These are phyloP conservation scores for Aspergillus caelatus DNA, from an alignment of 2,329 filamentous ascomycete genomes.

Conservation along the genomic window DNA sequence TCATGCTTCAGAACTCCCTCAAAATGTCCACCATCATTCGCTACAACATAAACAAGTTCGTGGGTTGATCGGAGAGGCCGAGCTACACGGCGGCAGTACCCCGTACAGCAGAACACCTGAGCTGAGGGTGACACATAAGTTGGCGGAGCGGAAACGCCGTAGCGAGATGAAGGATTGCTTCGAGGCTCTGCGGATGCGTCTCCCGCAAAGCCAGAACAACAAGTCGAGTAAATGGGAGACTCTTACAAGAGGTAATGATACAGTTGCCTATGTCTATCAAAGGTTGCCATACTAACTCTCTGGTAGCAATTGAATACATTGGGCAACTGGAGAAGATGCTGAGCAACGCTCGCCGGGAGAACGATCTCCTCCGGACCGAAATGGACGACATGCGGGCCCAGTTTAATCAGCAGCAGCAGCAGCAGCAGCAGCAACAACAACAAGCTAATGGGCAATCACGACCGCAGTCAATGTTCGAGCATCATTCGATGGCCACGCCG, in stretches of 20 bases:
- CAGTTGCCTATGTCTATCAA: neutral
- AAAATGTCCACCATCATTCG: constrained; percentile 51
- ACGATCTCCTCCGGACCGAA: constrained; percentile 38
- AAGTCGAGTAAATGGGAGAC: constrained; percentile 59
- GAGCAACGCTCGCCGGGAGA: constrained; percentile 42
- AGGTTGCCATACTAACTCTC: constrained; percentile 17
- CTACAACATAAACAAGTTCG: constrained; percentile 53
- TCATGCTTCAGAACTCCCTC: constrained; percentile 45
- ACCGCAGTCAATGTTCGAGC: constrained; percentile 37
- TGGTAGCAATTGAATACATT: constrained; percentile 53
- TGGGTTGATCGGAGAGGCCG: constrained; percentile 49
- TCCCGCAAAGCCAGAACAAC: constrained; percentile 51
- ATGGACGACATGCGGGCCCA: constrained; percentile 44
- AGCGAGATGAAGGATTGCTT: constrained; percentile 58
- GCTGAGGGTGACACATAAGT: constrained; percentile 53
- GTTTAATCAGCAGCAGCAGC: constrained; percentile 36
- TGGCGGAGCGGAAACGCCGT: constrained; percentile 54
- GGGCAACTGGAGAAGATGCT: constrained; percentile 46
- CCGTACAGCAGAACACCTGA: constrained; percentile 55
- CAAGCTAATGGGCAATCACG: constrained; percentile 37
- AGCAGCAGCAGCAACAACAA: neutral
- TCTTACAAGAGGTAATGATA: constrained; percentile 45
- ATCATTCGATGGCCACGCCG: constrained; percentile 36
- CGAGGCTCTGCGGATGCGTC: constrained; percentile 47
- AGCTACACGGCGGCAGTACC: constrained; percentile 44